These are phyloP conservation scores for Herpotrichia juniperi DNA, from an alignment of 2,329 filamentous ascomycete species.

Conservation along the genomic window DNA sequence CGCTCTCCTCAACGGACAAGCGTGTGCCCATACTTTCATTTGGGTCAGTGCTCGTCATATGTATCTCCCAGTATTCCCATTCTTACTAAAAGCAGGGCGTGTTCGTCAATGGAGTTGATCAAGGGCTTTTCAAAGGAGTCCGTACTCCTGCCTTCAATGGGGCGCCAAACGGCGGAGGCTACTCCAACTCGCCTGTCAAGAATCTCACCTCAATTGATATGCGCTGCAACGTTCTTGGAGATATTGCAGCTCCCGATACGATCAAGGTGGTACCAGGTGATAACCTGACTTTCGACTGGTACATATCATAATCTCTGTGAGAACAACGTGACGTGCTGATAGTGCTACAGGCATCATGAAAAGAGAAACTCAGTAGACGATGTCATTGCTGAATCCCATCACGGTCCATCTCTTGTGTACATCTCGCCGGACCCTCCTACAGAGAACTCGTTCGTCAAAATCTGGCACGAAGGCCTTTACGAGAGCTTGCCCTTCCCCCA, in stretches of 20 bases:
- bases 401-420: constrained; percentile 48
- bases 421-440: constrained; percentile 47
- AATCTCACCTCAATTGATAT: constrained; percentile 47
- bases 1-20: constrained; percentile 23
- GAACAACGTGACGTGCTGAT: neutral
- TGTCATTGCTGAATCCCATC: constrained; percentile 33
- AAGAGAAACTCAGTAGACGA: constrained; percentile 43
- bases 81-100: constrained; percentile 24
- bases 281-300: constrained; percentile 48
- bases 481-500: constrained; percentile 37
- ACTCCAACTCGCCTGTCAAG: constrained; percentile 49
- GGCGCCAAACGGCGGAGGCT: constrained; percentile 41
- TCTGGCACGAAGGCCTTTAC: constrained; percentile 47
- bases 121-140: constrained; percentile 35
- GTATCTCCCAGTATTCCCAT: neutral
- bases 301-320: neutral
- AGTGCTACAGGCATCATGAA: constrained; percentile 38
- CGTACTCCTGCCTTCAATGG: constrained; percentile 43
- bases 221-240: constrained; percentile 49
- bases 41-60: constrained; percentile 22
- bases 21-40: constrained; percentile 34
- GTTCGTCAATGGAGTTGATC: constrained; percentile 38
- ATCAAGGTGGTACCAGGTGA: constrained; percentile 46
- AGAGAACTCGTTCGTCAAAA: constrained; percentile 48
- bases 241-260: constrained; percentile 42